These are phyloP conservation scores for Penicillium coffeae DNA, from an alignment of 495 filamentous ascomycete species.

Conservation along the genomic window DNA sequence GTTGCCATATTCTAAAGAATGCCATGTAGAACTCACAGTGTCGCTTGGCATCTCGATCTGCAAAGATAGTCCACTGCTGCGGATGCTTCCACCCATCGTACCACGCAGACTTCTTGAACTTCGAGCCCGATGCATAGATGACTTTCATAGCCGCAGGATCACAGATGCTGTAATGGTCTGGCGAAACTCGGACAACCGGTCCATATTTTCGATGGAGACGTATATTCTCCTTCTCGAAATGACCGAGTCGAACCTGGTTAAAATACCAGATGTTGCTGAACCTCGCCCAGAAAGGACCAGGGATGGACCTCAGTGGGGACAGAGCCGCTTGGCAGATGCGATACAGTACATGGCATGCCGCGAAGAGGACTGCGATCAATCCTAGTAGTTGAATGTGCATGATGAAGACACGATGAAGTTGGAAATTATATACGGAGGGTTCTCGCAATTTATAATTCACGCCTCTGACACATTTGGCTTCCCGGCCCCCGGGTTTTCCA, in stretches of 20 bases:
- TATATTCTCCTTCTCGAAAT: slow-evolving; percentile 45
- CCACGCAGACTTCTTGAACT: slow-evolving; percentile 38
- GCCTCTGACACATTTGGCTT: too few relatives aligned
- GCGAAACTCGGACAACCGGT: slow-evolving; percentile 44
- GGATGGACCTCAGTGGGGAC: slow-evolving; percentile 41
- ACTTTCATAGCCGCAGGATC: slow-evolving; percentile 38
- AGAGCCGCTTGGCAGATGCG: slow-evolving; percentile 17
- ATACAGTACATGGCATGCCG: slow-evolving; percentile 8
- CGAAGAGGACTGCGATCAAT: not conserved
- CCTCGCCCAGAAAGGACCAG: slow-evolving; percentile 50
- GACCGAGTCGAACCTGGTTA: slow-evolving; percentile 33
- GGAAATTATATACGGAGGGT: not conserved
- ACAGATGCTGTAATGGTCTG: slow-evolving; percentile 49
- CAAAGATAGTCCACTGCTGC: slow-evolving; percentile 36
- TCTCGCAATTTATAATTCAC: not conserved
- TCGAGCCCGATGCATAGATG: slow-evolving; percentile 41
- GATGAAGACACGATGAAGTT: not conserved
- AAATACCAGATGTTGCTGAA: slow-evolving; percentile 58
- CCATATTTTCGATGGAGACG: slow-evolving; percentile 40
- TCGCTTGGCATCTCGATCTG: slow-evolving; percentile 37
- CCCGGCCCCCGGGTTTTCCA: not conserved
- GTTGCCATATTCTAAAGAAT: not conserved
- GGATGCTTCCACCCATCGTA: slow-evolving; percentile 40
- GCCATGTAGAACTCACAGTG: slow-evolving; percentile 25
- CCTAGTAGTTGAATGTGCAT: slow-evolving; percentile 11